phyloP scores from a whole-genome alignment of 352 stramenopile species.

The Pythium insidiosum region DNA sequence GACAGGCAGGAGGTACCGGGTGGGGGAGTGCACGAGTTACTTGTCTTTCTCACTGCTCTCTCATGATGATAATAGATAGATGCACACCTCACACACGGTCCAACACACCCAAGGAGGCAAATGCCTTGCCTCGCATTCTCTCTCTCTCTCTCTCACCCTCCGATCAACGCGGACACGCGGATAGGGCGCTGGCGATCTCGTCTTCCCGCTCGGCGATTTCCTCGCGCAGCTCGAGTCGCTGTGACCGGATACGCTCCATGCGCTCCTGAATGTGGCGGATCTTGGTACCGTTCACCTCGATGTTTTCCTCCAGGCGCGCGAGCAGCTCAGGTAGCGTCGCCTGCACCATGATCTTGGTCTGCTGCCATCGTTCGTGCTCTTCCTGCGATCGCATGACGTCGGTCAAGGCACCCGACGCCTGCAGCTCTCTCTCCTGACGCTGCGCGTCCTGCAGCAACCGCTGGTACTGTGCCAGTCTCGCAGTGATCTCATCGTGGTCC shows the following conservation, averaged over 20 bases:
- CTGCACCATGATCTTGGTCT: constrained; percentile 46
- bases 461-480: constrained; percentile 37
- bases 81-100: too few relatives aligned
- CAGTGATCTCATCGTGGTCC: constrained; percentile 44
- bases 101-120: too few relatives aligned
- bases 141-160: too few relatives aligned
- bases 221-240: constrained; percentile 44
- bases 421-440: constrained; percentile 8
- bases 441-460: constrained; percentile 23
- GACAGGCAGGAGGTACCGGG: neutral
- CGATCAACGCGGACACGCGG: too few relatives aligned
- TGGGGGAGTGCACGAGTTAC: too few relatives aligned
- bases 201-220: constrained; percentile 50
- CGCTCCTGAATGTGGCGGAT: constrained; percentile 49
- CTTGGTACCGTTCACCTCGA: constrained; percentile 55
- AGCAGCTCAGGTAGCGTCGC: constrained; percentile 42
- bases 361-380: constrained; percentile 34
- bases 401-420: constrained; percentile 9
- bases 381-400: constrained; percentile 20
- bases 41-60: too few relatives aligned
- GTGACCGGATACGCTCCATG: constrained; percentile 38
- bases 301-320: constrained; percentile 42
- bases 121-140: too few relatives aligned
- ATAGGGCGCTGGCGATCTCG: constrained; percentile 46
- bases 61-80: too few relatives aligned